Evolutionary conservation across 2,329 filamentous ascomycete species (phyloP).

Genomic region (Lachnum nothofagi): DNA sequence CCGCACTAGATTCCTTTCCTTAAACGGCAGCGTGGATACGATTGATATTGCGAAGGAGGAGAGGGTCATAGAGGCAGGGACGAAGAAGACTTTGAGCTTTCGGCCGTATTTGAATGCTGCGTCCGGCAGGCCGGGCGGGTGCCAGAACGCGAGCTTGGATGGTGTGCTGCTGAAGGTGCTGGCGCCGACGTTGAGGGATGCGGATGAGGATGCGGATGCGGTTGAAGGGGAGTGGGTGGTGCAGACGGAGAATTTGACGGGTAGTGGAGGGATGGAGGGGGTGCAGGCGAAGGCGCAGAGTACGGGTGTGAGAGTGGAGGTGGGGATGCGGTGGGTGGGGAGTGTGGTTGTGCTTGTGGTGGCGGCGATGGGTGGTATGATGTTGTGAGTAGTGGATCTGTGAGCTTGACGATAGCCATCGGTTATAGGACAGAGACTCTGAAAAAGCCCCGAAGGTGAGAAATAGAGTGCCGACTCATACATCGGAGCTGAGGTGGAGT

Average conservation of each 20-base stretch:
- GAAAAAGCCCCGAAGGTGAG: no score
- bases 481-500: no score
- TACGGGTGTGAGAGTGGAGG: no score
- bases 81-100: background rate
- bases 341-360: no score
- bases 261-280: background rate
- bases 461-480: no score
- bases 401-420: no score
- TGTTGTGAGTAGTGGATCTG: no score
- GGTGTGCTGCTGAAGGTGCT: background rate
- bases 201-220: background rate
- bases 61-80: background rate
- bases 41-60: background rate
- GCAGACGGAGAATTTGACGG: background rate
- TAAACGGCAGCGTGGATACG: background rate
- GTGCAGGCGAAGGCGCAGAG: no score
- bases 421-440: no score
- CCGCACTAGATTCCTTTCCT: background rate
- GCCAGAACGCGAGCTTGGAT: background rate
- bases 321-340: no score
- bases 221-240: background rate
- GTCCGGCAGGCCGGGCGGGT: background rate
- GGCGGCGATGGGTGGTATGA: no score
- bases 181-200: background rate
- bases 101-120: background rate